Evolutionary conservation across 2,329 filamentous ascomycete species (phyloP).

Genomic region (Talaromyces sp.): DNA sequence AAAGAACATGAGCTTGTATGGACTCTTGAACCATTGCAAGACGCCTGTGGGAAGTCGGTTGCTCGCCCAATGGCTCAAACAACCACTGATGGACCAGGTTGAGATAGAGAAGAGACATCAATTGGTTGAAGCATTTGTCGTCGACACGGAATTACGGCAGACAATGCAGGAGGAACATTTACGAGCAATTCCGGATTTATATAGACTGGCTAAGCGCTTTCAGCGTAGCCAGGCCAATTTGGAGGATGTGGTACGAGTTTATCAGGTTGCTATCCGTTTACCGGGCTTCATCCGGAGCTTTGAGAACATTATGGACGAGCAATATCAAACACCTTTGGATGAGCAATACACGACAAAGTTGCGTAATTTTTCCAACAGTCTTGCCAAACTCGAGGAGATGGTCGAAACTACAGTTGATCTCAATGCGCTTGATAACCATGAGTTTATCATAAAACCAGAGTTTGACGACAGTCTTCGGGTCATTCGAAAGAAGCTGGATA

Average conservation of each 20-base stretch:
- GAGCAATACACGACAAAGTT: conserved; percentile 81
- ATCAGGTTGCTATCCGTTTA: conserved; percentile 87
- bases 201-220: conserved; percentile 88
- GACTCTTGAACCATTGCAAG: conserved; percentile 94
- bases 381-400: conserved; percentile 91
- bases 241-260: conserved; percentile 91
- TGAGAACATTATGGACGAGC: conserved; percentile 91
- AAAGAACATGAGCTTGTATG: conserved; percentile 97
- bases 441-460: conserved; percentile 98
- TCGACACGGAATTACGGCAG: conserved; percentile 86
- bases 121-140: conserved; percentile 89
- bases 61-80: conserved; percentile 93
- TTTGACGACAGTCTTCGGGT: conserved; percentile 84
- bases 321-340: conserved; percentile 82
- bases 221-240: conserved; percentile 85
- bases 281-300: conserved; percentile 85
- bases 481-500: conserved; percentile 89
- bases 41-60: conserved; percentile 87
- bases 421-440: conserved; percentile 90
- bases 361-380: conserved; percentile 66
- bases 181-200: conserved; percentile 86
- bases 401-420: conserved; percentile 97
- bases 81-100: conserved; percentile 83
- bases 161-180: conserved; percentile 96
- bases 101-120: conserved; percentile 91